Evolutionary conservation across 495 filamentous ascomycete genomes (phyloP), one percentile per base, ranked within the genome.

Genomic region (Neurospora sp.): DNA sequence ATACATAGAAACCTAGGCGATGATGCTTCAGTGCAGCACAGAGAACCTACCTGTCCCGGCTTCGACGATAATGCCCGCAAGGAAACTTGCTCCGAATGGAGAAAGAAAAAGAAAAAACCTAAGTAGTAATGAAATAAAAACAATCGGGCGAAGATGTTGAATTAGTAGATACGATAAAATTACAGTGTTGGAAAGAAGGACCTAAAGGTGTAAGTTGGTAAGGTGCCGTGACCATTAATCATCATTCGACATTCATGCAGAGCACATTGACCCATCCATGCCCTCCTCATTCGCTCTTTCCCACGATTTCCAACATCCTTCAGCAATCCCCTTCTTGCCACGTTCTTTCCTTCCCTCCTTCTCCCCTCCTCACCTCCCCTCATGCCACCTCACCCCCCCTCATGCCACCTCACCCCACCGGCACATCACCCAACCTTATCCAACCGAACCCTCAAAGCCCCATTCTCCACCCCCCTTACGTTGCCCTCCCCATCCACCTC

Each of bases 391-490:
- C 31, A 31, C 3, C n/a, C 12, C 20, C 45, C 45, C 8, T 9
- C 40, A 16, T 42, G 40, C 40, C 40, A 42, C 45, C n/a, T 48
- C 17, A n/a, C 7, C 16, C 16, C 1, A 41, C 7, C n/a, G 4
- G n/a, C 40, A 3, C 35, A 22, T 76, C 73, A 81, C 8, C 14
- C 65, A 48, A 81, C 74, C 70, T 79, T 82, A 1, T 74, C 74
- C 75, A 82, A 73, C 73, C 73, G 69, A 53, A 80, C 77, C 72
- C 83, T 79, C 69, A 84, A 71, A 14, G 77, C 81, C 27, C 76
- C 78, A 76, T 82, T 84, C 74, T 82, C 81, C 40, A 83, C 77
- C 38, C 74, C 78, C 44, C 40, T 75, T 9, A 83, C 82, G 38
- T 73, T 75, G 16, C 83, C 82, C 16, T 75, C 71, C 53, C n/a